A percentile compares a stretch with the other conserved stretches of the same genome.
These are phyloP conservation scores for Aureobasidium melanogenum DNA, from an alignment of 2,329 filamentous ascomycete genomes.

Conservation along the genomic window DNA sequence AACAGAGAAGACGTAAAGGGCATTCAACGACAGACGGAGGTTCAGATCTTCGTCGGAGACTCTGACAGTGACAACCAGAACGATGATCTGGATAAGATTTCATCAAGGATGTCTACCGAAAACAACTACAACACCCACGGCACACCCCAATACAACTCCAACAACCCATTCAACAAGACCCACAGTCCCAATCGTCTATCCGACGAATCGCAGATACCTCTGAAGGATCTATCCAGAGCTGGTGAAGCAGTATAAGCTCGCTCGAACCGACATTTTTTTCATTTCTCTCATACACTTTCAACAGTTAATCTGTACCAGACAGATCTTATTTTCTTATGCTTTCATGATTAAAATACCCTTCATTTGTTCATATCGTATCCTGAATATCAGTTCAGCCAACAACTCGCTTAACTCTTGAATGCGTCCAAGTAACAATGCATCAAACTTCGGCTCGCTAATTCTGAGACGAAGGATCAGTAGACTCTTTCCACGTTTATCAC, in stretches of 20 bases:
- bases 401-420: not conserved
- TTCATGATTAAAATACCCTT: slow-evolving; percentile 3
- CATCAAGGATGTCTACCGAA: not conserved
- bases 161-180: not conserved
- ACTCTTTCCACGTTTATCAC: not conserved
- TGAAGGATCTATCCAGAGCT: slow-evolving; percentile 1
- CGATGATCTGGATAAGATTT: not conserved
- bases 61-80: slow-evolving; percentile 2
- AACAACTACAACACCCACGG: not conserved
- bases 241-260: not conserved
- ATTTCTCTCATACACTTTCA: not conserved
- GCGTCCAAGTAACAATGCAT: not conserved
- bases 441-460: not conserved
- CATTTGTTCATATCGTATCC: not conserved
- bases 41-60: slow-evolving; percentile 9
- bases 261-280: not conserved
- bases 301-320: not conserved
- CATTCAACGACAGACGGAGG: slow-evolving; percentile 4
- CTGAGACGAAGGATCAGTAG: not conserved
- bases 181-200: not conserved
- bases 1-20: slow-evolving; percentile 6
- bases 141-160: not conserved
- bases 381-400: not conserved
- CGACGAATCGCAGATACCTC: slow-evolving; percentile 5
- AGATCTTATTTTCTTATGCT: not conserved